Percentiles rank a stretch among this genome's conserved stretches.
phyloP scores from a whole-genome alignment of 805 yeast species.

The Saturnispora diversa region DNA sequence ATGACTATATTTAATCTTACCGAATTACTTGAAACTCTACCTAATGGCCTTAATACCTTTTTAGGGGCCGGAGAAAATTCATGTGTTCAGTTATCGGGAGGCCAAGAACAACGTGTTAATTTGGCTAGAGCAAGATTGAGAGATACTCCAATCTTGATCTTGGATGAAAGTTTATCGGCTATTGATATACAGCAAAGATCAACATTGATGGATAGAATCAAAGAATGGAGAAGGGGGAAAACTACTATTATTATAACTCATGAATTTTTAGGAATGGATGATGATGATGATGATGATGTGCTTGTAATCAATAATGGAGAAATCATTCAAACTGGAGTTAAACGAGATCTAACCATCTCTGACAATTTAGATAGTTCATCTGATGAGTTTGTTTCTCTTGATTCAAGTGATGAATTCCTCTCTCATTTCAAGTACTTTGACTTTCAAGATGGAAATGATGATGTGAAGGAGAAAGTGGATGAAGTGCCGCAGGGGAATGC shows the following conservation, averaged over 20 bases:
- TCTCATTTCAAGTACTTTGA: no score
- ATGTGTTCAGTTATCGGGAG: constrained; percentile 66
- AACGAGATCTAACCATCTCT: constrained; percentile 17
- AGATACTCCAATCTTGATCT: constrained; percentile 64
- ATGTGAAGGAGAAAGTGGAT: background rate
- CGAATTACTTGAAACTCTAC: constrained; percentile 40
- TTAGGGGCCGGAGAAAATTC: constrained; percentile 26
- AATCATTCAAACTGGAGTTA: constrained; percentile 39
- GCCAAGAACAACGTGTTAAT: constrained; percentile 79
- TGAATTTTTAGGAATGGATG: constrained; percentile 49
- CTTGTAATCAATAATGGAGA: constrained; percentile 52
- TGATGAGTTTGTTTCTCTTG: no score
- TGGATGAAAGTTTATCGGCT: constrained; percentile 86
- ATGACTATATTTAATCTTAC: constrained; percentile 44
- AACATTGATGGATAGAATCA: constrained; percentile 41
- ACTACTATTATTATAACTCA: constrained; percentile 84
- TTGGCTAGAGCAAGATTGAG: constrained; percentile 75
- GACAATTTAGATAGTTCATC: background rate
- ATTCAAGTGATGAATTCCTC: no score
- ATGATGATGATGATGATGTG: constrained; percentile 47
- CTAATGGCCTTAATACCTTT: constrained; percentile 47
- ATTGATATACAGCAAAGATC: constrained; percentile 49
- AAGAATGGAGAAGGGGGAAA: constrained; percentile 51
- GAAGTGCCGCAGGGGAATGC: no score
- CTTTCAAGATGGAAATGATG: background rate